Conservation (phyloP, 2,329 filamentous ascomycete genomes). For the Penicillium palitans region DNA sequence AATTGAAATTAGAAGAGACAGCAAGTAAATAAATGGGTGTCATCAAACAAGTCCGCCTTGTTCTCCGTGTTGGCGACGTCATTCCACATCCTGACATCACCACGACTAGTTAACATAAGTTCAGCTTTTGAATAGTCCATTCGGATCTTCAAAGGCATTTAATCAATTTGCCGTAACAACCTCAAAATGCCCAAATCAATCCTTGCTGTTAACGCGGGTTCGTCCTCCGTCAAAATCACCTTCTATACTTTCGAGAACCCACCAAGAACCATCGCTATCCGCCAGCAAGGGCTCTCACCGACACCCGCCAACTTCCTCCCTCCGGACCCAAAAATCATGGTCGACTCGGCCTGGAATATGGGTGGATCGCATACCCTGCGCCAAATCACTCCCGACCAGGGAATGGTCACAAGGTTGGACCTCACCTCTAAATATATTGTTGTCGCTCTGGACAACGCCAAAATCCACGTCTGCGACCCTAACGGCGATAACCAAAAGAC, state of each 20-base stretch:
- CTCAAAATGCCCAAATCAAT: conserved; percentile 62
- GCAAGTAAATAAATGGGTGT: conserved; percentile 1
- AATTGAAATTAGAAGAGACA: neutral
- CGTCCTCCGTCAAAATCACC: conserved; percentile 84
- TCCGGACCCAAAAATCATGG: too few relatives aligned
- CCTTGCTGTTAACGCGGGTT: conserved; percentile 85
- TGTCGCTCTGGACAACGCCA: too few relatives aligned
- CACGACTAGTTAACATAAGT: neutral
- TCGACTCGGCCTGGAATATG: too few relatives aligned
- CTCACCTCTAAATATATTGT: too few relatives aligned
- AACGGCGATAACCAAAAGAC: too few relatives aligned
- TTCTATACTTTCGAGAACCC: conserved; percentile 64
- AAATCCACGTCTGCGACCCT: too few relatives aligned
- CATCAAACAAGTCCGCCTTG: conserved; percentile 6
- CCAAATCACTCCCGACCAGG: too few relatives aligned
- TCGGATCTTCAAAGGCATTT: neutral
- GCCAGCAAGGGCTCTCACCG: too few relatives aligned
- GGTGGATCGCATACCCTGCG: too few relatives aligned
- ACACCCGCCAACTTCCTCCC: too few relatives aligned
- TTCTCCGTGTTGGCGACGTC: conserved; percentile 18
- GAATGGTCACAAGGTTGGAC: too few relatives aligned
- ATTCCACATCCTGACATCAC: conserved; percentile 23
- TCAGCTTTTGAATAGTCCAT: neutral
- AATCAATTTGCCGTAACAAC: neutral
- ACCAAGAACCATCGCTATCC: conserved; percentile 68